Evolutionary conservation across 441 rosid genomes (phyloP).

Genomic region (Sinapis alba): DNA sequence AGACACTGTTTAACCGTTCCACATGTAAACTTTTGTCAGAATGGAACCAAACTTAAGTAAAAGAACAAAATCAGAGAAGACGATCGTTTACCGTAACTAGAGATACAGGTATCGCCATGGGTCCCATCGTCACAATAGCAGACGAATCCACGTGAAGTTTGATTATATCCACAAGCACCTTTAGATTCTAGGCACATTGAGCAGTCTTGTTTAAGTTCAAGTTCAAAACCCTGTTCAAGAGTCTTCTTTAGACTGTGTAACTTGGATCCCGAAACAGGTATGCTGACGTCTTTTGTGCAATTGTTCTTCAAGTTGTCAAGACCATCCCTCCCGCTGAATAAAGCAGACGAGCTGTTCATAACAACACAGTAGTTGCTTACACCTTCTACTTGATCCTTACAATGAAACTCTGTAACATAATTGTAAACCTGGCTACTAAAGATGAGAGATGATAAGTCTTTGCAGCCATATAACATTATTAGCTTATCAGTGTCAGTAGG

Average conservation of each 20-base stretch:
- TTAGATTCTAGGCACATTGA: conserved; percentile 25
- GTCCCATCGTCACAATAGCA: conserved; percentile 47
- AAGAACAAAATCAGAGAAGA: not conserved
- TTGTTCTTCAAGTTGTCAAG: not conserved
- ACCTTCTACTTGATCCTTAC: not conserved
- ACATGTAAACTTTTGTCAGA: not conserved
- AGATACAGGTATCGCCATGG: not conserved
- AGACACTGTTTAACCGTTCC: not conserved
- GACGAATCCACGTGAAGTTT: conserved; percentile 12
- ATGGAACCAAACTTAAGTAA: not conserved
- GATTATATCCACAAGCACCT: conserved; percentile 51
- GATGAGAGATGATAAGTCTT: not conserved
- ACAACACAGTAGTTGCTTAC: not conserved
- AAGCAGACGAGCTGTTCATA: not conserved
- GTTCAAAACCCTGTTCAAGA: conserved; percentile 43
- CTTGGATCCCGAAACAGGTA: not conserved
- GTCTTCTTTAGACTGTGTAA: conserved; percentile 14
- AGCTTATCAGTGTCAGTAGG: not conserved
- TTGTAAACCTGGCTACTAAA: not conserved
- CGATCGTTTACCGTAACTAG: not conserved
- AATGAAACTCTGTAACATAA: not conserved
- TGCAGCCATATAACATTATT: not conserved
- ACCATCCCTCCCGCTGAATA: not conserved
- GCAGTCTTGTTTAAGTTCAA: conserved; percentile 40
- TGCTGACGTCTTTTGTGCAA: not conserved